Conservation (phyloP, 495 filamentous ascomycete species). For the Hypoxylon trugodes region DNA sequence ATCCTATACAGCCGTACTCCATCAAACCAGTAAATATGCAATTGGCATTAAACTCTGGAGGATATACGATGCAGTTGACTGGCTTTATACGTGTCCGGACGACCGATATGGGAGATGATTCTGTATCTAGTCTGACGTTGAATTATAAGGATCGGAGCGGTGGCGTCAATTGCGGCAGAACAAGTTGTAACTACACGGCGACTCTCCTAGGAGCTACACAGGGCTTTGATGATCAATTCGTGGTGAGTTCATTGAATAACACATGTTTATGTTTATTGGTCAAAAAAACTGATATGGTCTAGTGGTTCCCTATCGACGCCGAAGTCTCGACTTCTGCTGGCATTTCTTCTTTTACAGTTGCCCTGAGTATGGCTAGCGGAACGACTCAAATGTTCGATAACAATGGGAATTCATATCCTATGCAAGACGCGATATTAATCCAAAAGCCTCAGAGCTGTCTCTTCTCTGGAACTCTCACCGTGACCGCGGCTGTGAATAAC, state of each 20-base stretch:
- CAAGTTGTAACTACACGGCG: constrained; percentile 54
- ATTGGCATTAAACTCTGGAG: constrained; percentile 50
- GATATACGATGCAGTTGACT: constrained; percentile 47
- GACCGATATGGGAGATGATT: constrained; percentile 44
- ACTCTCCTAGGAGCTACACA: constrained; percentile 55
- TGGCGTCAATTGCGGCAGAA: constrained; percentile 70
- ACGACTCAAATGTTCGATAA: constrained; percentile 53
- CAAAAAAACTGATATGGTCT: constrained; percentile 17
- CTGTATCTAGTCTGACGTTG: constrained; percentile 62
- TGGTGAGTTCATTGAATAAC: constrained; percentile 45
- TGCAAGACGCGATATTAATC: constrained; percentile 54
- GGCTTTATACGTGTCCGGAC: constrained; percentile 56
- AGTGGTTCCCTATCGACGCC: constrained; percentile 56
- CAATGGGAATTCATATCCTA: constrained; percentile 56
- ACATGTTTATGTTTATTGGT: not conserved
- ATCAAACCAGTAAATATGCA: constrained; percentile 66
- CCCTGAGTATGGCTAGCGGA: constrained; percentile 52
- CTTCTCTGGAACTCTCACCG: constrained; percentile 51
- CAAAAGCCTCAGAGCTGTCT: constrained; percentile 59
- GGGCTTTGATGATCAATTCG: constrained; percentile 68
- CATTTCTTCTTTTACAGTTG: constrained; percentile 58
- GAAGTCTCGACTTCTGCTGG: constrained; percentile 49
- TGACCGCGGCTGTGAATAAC: constrained; percentile 50
- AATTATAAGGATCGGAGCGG: constrained; percentile 94
- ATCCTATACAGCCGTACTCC: constrained; percentile 63